Conservation (phyloP, 1,284 basidiomycete genomes). For the Pascua sp. region DNA sequence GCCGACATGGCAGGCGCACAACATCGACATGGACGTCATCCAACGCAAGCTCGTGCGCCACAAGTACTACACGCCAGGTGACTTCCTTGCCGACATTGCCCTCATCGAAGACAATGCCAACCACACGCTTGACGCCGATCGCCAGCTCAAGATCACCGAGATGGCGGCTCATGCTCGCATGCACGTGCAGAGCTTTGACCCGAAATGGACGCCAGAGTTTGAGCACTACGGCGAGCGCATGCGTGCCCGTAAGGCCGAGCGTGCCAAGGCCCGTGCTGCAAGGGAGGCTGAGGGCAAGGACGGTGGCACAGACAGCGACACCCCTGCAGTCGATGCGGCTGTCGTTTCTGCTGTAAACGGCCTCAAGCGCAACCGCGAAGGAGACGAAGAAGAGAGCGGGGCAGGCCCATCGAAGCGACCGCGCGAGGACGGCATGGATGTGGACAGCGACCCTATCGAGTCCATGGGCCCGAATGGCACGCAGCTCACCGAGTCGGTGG, state of each 20-base stretch:
- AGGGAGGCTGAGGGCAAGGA: constrained; percentile 69
- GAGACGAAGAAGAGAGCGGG: constrained; percentile 21
- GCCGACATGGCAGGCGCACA: constrained; percentile 52
- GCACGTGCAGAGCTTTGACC: constrained; percentile 80
- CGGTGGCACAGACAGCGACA: constrained; percentile 19
- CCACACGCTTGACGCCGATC: constrained; percentile 67
- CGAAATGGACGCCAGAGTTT: constrained; percentile 75
- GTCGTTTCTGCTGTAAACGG: constrained; percentile 2
- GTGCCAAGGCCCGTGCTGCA: constrained; percentile 65
- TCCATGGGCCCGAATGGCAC: constrained; percentile 45
- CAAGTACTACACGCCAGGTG: constrained; percentile 79
- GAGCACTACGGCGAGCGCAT: constrained; percentile 81
- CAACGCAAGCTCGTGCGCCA: constrained; percentile 79
- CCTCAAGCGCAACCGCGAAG: constrained; percentile 26
- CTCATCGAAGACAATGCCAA: constrained; percentile 88
- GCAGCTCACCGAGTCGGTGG: no score
- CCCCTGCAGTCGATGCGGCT: neutral
- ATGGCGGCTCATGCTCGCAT: constrained; percentile 85
- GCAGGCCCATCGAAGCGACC: constrained; percentile 59
- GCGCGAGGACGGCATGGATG: constrained; percentile 58
- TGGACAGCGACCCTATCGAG: constrained; percentile 31
- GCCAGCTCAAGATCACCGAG: constrained; percentile 75
- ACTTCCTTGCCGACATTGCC: constrained; percentile 81
- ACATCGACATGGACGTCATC: constrained; percentile 90
- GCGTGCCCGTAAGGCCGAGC: constrained; percentile 58